Conservation (phyloP, 2,329 filamentous ascomycete genomes). For the Teratosphaeria pseudoeucalypti region DNA sequence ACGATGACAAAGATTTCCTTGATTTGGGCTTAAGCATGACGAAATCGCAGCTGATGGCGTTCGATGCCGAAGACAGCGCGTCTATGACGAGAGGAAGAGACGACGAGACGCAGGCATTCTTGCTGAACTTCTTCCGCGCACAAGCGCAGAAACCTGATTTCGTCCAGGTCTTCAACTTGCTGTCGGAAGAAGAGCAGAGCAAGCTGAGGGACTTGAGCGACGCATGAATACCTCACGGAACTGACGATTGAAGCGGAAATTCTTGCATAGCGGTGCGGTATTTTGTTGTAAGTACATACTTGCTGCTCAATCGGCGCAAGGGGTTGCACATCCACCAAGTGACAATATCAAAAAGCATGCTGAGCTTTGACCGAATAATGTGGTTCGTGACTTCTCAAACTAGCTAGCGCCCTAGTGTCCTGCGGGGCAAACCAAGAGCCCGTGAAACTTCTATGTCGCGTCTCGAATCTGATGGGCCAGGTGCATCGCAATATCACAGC, state of each 20-base stretch:
- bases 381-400: not conserved
- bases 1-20: slow-evolving; percentile 60
- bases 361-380: not conserved
- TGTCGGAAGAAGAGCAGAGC: slow-evolving; percentile 45
- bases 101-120: slow-evolving; percentile 79
- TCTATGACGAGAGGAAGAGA: slow-evolving; percentile 56
- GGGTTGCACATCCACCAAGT: not conserved
- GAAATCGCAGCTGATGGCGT: slow-evolving; percentile 69
- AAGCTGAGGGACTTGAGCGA: slow-evolving; percentile 34
- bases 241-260: not conserved
- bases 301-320: not conserved
- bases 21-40: slow-evolving; percentile 55
- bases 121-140: slow-evolving; percentile 67
- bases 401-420: not conserved
- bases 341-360: not conserved
- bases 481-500: not conserved
- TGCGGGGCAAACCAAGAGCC: not conserved
- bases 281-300: not conserved
- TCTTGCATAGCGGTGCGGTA: not conserved
- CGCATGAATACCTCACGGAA: not conserved
- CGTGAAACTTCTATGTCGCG: not conserved
- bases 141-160: slow-evolving; percentile 46
- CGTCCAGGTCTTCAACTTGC: slow-evolving; percentile 42
- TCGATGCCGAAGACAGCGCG: slow-evolving; percentile 45
- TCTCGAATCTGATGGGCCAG: not conserved